Evolutionary conservation across 2,329 filamentous ascomycete species (phyloP).

Genomic region (Spiromastix sp.): DNA sequence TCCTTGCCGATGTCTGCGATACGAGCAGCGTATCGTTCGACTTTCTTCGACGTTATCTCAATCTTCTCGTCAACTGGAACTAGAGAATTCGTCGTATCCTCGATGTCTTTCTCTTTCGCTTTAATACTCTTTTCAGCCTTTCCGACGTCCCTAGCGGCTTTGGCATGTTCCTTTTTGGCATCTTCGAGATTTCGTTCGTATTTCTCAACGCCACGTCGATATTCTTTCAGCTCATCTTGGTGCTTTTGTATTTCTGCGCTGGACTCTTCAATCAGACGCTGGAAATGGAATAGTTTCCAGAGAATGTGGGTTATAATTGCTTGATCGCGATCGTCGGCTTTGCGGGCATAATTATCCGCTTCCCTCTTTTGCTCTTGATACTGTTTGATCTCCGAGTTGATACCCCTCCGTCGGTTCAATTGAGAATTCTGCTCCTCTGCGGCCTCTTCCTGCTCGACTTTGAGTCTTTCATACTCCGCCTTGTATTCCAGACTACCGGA

Average conservation of each 20-base stretch:
- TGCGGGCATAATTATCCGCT: slow-evolving; percentile 84
- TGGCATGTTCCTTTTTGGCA: slow-evolving; percentile 72
- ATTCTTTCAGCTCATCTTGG: slow-evolving; percentile 89
- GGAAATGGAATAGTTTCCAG: slow-evolving; percentile 95
- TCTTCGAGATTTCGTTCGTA: slow-evolving; percentile 72
- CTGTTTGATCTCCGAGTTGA: slow-evolving; percentile 96
- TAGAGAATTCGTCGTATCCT: slow-evolving; percentile 74
- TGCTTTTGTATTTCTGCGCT: slow-evolving; percentile 83
- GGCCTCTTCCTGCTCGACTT: slow-evolving; percentile 74
- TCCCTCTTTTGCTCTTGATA: slow-evolving; percentile 96
- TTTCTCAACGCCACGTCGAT: slow-evolving; percentile 74
- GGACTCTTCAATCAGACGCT: slow-evolving; percentile 85
- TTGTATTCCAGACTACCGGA: slow-evolving; percentile 94
- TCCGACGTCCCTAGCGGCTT: slow-evolving; percentile 62
- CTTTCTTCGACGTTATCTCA: slow-evolving; percentile 60
- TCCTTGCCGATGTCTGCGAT: slow-evolving; percentile 66
- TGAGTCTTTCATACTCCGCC: slow-evolving; percentile 82
- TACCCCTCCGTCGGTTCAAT: slow-evolving; percentile 77
- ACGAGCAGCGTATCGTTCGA: slow-evolving; percentile 56
- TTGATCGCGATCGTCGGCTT: slow-evolving; percentile 79
- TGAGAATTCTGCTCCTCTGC: slow-evolving; percentile 82
- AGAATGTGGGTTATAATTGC: slow-evolving; percentile 88
- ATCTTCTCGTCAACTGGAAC: slow-evolving; percentile 92
- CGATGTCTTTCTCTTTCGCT: slow-evolving; percentile 73
- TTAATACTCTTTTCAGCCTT: slow-evolving; percentile 82